Evolutionary conservation across 495 filamentous ascomycete species (phyloP).

Genomic region (Lentithecium fluviatile): DNA sequence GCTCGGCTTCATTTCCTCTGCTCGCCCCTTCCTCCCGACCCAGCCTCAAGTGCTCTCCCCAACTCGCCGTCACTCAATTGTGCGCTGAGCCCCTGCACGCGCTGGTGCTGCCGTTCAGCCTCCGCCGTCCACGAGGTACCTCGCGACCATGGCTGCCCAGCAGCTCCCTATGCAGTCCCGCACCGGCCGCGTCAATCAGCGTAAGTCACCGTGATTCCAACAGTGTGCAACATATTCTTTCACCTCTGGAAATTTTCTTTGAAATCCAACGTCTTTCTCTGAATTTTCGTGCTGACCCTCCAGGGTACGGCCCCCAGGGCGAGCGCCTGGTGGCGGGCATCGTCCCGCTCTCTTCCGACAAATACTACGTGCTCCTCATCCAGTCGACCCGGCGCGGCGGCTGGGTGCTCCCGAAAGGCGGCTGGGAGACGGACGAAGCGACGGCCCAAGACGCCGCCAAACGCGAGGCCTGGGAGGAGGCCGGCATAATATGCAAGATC

Average conservation of each 20-base stretch:
- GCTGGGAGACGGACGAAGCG: slow-evolving; percentile 92
- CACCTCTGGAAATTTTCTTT: too few species aligned
- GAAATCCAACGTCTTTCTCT: neutral
- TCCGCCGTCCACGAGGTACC: neutral
- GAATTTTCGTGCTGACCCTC: slow-evolving; percentile 4
- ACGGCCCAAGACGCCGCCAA: slow-evolving; percentile 65
- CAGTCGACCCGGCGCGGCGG: slow-evolving; percentile 83
- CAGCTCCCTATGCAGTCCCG: slow-evolving; percentile 48
- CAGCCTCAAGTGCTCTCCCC: neutral
- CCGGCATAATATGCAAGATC: slow-evolving; percentile 80
- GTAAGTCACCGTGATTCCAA: too few species aligned
- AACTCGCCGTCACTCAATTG: neutral
- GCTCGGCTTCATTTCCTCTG: slow-evolving; percentile 6
- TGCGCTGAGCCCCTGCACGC: neutral
- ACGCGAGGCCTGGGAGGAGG: slow-evolving; percentile 97
- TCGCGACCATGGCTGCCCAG: slow-evolving; percentile 36
- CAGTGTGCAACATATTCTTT: too few species aligned
- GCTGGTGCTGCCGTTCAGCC: neutral
- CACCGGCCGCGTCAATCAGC: slow-evolving; percentile 52
- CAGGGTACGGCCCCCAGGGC: slow-evolving; percentile 88
- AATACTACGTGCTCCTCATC: slow-evolving; percentile 83
- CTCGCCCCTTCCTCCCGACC: neutral
- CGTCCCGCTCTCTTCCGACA: slow-evolving; percentile 75
- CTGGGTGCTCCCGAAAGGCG: slow-evolving; percentile 97
- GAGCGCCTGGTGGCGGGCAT: slow-evolving; percentile 94